phyloP scores from a whole-genome alignment of 805 yeast genomes.

The Yamadazyma paraphyllophila region DNA sequence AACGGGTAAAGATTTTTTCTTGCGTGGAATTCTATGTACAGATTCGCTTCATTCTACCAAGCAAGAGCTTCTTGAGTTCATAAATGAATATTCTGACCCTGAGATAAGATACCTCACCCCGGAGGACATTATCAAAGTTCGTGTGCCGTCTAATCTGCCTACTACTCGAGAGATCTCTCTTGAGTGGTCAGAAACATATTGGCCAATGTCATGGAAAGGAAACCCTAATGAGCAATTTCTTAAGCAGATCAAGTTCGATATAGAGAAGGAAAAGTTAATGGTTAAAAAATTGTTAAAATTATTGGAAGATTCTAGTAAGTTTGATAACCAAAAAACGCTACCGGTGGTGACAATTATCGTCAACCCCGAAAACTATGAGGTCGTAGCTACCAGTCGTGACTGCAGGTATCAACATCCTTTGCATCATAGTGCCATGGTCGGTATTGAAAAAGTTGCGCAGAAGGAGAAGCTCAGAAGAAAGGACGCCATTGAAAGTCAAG shows the following conservation, averaged over 20 bases:
- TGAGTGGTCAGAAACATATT: constrained; percentile 63
- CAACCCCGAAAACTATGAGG: constrained; percentile 45
- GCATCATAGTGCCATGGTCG: constrained; percentile 73
- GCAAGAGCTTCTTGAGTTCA: constrained; percentile 23
- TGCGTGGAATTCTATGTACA: constrained; percentile 51
- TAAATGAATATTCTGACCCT: constrained; percentile 9
- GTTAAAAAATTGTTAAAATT: constrained; percentile 11
- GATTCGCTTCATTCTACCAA: constrained; percentile 24
- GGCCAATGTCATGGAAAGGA: constrained; percentile 97
- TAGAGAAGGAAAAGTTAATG: constrained; percentile 36
- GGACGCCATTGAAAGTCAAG: constrained; percentile 11
- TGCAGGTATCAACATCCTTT: constrained; percentile 44
- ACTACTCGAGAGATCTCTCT: constrained; percentile 62
- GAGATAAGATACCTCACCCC: constrained; percentile 10
- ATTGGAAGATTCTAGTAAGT: constrained; percentile 4
- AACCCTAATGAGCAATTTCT: constrained; percentile 75
- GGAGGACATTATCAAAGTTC: constrained; percentile 11
- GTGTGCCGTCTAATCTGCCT: constrained; percentile 66
- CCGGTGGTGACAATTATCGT: constrained; percentile 66
- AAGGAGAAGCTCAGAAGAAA: constrained; percentile 44
- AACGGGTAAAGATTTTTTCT: constrained; percentile 1
- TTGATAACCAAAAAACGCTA: constrained; percentile 10
- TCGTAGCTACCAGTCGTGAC: constrained; percentile 42
- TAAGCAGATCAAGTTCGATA: constrained; percentile 52
- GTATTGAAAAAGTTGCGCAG: constrained; percentile 63